phyloP scores from a whole-genome alignment of 106 monocot species.

The Posidonia australis region DNA sequence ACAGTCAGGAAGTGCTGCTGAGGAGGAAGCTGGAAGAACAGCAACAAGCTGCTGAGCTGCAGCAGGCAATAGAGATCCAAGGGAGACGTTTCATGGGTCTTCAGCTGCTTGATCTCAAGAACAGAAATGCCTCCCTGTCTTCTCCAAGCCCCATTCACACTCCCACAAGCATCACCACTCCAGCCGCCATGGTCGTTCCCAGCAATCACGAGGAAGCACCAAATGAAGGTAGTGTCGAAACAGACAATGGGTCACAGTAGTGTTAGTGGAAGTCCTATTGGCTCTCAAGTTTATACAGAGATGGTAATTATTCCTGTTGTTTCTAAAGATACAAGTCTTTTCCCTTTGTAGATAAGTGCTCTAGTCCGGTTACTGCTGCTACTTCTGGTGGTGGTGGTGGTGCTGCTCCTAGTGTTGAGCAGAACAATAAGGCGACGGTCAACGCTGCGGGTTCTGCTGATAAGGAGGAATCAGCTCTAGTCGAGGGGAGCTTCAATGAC shows the following conservation, averaged over 20 bases:
- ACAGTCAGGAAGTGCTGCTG: slow-evolving; percentile 41
- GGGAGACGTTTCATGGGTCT: slow-evolving; percentile 59
- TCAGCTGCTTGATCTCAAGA: slow-evolving; percentile 53
- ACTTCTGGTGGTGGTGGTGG: background rate
- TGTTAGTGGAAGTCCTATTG: too few species aligned
- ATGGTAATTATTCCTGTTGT: background rate
- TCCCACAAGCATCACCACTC: background rate
- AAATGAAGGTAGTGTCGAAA: slow-evolving; percentile 17
- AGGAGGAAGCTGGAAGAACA: slow-evolving; percentile 75
- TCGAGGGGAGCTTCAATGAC: slow-evolving; percentile 32
- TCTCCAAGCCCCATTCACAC: slow-evolving; percentile 14
- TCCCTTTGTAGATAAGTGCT: slow-evolving; percentile 13
- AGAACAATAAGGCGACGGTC: slow-evolving; percentile 24
- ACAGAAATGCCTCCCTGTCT: slow-evolving; percentile 6
- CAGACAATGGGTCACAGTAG: background rate
- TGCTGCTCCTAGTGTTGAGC: slow-evolving; percentile 1
- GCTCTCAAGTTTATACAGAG: too few species aligned
- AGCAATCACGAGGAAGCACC: background rate
- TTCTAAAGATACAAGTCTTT: background rate
- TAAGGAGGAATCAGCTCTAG: slow-evolving; percentile 42
- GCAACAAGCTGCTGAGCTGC: slow-evolving; percentile 63
- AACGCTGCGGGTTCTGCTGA: slow-evolving; percentile 25
- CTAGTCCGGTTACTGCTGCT: slow-evolving; percentile 2
- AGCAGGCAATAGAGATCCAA: slow-evolving; percentile 77
- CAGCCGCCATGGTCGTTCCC: background rate